Percentiles rank a stretch among this genome's conserved stretches.
These are phyloP conservation scores for Ganoderma sinense DNA, from an alignment of 1,284 basidiomycete genomes.

Conservation along the genomic window DNA sequence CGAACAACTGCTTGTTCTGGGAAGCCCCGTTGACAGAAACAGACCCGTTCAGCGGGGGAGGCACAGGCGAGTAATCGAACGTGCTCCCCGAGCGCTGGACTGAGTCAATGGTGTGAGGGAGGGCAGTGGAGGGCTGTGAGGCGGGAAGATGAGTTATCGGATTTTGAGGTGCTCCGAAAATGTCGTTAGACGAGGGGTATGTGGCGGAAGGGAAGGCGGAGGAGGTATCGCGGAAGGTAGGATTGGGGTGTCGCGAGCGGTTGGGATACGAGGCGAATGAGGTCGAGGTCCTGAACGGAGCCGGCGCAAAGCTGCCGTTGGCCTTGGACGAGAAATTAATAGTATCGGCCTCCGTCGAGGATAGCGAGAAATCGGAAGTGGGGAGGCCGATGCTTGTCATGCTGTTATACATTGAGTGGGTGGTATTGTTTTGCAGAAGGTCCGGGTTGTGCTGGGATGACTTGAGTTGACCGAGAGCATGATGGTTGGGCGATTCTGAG, in stretches of 20 bases:
- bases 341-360: slow-evolving; percentile 44
- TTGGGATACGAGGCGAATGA: slow-evolving; percentile 46
- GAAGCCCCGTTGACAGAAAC: slow-evolving; percentile 30
- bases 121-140: slow-evolving; percentile 27
- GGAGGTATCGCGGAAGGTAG: slow-evolving; percentile 44
- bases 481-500: slow-evolving; percentile 58
- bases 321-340: slow-evolving; percentile 49
- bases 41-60: slow-evolving; percentile 33
- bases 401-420: slow-evolving; percentile 57
- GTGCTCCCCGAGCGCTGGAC: slow-evolving; percentile 36
- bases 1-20: slow-evolving; percentile 34
- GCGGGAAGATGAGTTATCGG: slow-evolving; percentile 30
- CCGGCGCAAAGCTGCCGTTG: slow-evolving; percentile 46
- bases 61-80: slow-evolving; percentile 38
- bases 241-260: slow-evolving; percentile 41
- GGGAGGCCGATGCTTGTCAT: slow-evolving; percentile 45
- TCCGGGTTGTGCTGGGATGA: slow-evolving; percentile 46
- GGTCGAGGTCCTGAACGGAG: slow-evolving; percentile 43
- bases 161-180: slow-evolving; percentile 37
- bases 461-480: slow-evolving; percentile 43
- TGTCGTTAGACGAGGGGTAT: slow-evolving; percentile 36
- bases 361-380: slow-evolving; percentile 47
- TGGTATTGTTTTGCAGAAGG: slow-evolving; percentile 41
- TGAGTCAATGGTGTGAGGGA: slow-evolving; percentile 37
- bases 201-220: slow-evolving; percentile 34